A percentile compares a stretch with the other conserved stretches of the same genome.
Conservation (phyloP, 768 basidiomycete genomes). For the Rhizopogon salebrosus region DNA sequence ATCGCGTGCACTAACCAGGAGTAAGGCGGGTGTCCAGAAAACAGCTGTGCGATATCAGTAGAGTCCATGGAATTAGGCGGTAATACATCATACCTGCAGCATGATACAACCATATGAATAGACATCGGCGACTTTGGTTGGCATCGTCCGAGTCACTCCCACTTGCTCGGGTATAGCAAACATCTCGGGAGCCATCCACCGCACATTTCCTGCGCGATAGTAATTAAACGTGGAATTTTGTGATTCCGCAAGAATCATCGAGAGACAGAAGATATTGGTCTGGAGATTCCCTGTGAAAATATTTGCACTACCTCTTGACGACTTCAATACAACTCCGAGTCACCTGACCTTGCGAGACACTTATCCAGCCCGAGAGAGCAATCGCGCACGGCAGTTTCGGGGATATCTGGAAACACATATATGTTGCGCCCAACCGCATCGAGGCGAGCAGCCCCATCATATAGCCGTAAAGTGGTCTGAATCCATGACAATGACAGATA, state of each 20-base stretch:
- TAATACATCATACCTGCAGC: background rate
- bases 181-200: background rate
- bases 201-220: background rate
- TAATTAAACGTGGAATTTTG: background rate
- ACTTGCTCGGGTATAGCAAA: background rate
- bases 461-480: background rate
- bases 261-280: background rate
- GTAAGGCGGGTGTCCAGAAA: too few species aligned
- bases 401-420: conserved; percentile 5
- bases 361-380: too few species aligned
- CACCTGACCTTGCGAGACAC: background rate
- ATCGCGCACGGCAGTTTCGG: conserved; percentile 2
- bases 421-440: background rate
- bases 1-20: too few species aligned
- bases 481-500: background rate
- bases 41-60: too few species aligned
- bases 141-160: background rate
- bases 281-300: too few species aligned
- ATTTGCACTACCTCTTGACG: background rate
- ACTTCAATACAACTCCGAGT: background rate
- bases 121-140: background rate
- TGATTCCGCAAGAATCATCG: background rate
- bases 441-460: background rate
- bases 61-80: too few species aligned
- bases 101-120: background rate